These are phyloP conservation scores for Ambrosia hybrid DNA, from an alignment of 140 eudicot genomes.

Conservation along the genomic window DNA sequence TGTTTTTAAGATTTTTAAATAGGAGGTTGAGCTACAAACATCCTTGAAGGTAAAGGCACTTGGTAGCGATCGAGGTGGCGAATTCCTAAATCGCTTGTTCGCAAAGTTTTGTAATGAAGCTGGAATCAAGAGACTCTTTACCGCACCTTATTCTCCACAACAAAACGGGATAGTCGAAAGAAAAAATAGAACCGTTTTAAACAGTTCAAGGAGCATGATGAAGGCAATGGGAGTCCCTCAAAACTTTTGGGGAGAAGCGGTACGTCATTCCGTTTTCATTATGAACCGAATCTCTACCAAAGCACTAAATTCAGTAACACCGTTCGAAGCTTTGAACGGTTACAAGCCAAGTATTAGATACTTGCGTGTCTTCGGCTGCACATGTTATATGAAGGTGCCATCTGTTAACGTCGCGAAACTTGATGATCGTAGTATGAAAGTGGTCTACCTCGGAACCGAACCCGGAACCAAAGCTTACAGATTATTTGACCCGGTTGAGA, in stretches of 20 bases:
- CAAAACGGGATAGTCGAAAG: neutral
- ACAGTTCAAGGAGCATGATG: neutral
- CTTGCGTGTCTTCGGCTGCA: neutral
- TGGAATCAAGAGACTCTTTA: neutral
- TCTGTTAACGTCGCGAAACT: neutral
- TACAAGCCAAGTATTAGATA: neutral
- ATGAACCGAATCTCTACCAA: neutral
- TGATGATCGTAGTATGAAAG: neutral
- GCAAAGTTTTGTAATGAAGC: neutral
- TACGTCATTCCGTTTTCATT: neutral
- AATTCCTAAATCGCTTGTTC: neutral
- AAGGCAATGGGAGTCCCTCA: neutral
- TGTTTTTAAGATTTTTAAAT: neutral
- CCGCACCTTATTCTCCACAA: neutral
- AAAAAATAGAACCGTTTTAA: neutral
- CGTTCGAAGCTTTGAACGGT: neutral
- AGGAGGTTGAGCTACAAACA: neutral
- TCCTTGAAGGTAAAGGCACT: neutral
- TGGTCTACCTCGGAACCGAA: neutral
- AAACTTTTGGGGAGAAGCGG: neutral
- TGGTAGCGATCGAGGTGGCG: neutral
- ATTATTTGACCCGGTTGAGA: neutral
- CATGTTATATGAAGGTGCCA: neutral
- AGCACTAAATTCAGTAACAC: neutral
- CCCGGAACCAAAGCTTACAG: neutral